Evolutionary conservation across 805 yeast species (phyloP), one percentile per base, ranked within the genome.

Genomic region (Zygosaccharomyces kombuchaensis): DNA sequence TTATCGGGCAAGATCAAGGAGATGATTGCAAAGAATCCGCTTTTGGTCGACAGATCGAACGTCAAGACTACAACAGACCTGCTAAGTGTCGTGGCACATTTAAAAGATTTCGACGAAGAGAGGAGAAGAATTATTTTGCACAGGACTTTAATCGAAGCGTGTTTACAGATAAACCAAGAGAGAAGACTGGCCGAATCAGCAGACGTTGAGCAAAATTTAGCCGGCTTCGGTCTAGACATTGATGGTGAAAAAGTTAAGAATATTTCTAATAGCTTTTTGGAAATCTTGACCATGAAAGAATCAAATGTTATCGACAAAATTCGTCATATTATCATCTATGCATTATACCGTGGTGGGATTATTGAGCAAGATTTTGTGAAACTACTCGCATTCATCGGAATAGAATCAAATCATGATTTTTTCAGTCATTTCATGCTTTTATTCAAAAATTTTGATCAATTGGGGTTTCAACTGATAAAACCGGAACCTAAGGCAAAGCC

Each of bases 121-220:
- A 72, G 87, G 67, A 75, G 78, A 59, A 75, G 77, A 51, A 69
- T 80, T 31, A 74, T 79, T 16, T 62, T 80, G 40, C 89, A 82
- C 59, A 77, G 78, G 55, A 75, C 77, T 2, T 64, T 82, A 40
- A 76, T 81, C 36, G 86, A 82, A 52, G 81, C 79, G 57, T 80
- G 90, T 59, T 70, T 86, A 65, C 74, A 72, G 22, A 66, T 74
- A 12, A 81, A 83, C 60, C 77, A 81, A 40, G 72, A 71, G 23
- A 71, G 80, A 50, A 74, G 77, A 51, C 67, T 88, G 52, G 80
- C 84, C 7, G 87, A 80, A 48, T 72, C 86, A 14, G 87, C 96
- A 1, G 93, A 87, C 52, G 74, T 89, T 47, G 98, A 93, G 66
- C 96, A 90, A 66, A 77, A 82, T 14, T 74, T 89, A 52, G 78